Base-by-base conservation (phyloP, 139 green algal genomes). In the Gonium pectorale region DNA sequence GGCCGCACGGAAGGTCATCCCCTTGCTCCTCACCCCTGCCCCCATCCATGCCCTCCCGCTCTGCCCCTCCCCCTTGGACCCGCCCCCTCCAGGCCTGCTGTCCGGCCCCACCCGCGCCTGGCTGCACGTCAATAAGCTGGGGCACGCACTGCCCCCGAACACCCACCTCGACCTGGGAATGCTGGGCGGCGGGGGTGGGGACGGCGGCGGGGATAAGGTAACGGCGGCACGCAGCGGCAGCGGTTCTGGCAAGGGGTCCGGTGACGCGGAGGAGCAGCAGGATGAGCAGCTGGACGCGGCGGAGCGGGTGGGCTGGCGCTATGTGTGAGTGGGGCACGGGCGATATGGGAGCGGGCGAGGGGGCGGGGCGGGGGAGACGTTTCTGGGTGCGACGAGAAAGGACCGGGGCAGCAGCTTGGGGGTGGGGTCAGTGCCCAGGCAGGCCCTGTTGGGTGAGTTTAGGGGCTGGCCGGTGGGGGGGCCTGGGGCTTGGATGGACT, bases 111-210 rank as follows among this genome's bases (percentile, higher is more conserved):
- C 49, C 17, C 49, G 49, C 49, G 49, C 49, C 49, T 56, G 49
- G 49, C 17, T 56, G 49, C 49, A 56, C 49, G 17, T 56, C 49
- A 56, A 83, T 40, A 71, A 72, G 60, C 72, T 73, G 60, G 75
- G 75, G 41, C 46, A 64, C 4, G 29, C 63, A 26, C 52, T 81
- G 54, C 7, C n/a, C 4, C 46, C 68, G 29, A 49, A 29, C 56
- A 31, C 7, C n/a, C n/a, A n/a, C n/a, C n/a, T n/a, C n/a, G n/a
- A n/a, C n/a, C n/a, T n/a, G n/a, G n/a, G n/a, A n/a, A n/a, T n/a
- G n/a, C n/a, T n/a, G n/a, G n/a, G n/a, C n/a, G 22, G 59, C 59
- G 31, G 59, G 59, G 59, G 59, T 22, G n/a, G 31, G n/a, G 21
- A n/a, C 63, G 15, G 49, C n/a, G n/a, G n/a, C n/a, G n/a, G n/a